Evolutionary conservation across 306 rosid species (phyloP).

Genomic region (Malus fusca): DNA sequence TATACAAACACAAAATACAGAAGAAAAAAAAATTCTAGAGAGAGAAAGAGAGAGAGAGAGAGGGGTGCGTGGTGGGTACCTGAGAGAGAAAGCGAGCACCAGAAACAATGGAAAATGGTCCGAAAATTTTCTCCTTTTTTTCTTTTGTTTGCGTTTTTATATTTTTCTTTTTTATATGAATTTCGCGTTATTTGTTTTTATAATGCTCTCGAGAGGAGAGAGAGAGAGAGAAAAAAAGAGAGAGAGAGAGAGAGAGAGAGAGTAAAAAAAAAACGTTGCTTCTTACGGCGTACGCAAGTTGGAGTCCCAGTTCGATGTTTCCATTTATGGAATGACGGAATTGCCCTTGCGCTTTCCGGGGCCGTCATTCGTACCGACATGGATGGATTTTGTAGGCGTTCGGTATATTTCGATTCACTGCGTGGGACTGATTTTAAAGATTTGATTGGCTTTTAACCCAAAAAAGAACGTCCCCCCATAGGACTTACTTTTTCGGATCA

Average conservation of each 20-base stretch:
- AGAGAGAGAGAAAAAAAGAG: not conserved
- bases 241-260: not conserved
- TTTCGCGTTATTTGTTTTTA: constrained; percentile 5
- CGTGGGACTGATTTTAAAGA: not conserved
- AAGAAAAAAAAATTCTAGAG: not conserved
- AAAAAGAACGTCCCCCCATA: not conserved
- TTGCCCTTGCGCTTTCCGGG: constrained; percentile 13
- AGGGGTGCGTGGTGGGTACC: not conserved
- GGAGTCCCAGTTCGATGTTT: constrained; percentile 7
- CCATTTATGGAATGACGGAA: not conserved
- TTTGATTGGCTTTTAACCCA: not conserved
- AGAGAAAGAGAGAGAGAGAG: not conserved
- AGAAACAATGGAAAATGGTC: constrained; percentile 6
- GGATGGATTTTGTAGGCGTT: not conserved
- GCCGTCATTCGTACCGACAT: not conserved
- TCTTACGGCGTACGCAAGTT: constrained; percentile 36
- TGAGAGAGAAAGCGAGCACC: constrained; percentile 1
- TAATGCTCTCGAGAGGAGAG: not conserved
- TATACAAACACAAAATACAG: not conserved
- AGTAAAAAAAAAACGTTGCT: not conserved
- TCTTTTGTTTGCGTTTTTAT: not conserved
- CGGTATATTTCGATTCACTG: not conserved
- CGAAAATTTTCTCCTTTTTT: not conserved
- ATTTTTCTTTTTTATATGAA: not conserved
- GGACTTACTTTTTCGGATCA: not conserved